These are phyloP conservation scores for Spergularia azorica DNA, from an alignment of 179 eudicot genomes.

Conservation along the genomic window DNA sequence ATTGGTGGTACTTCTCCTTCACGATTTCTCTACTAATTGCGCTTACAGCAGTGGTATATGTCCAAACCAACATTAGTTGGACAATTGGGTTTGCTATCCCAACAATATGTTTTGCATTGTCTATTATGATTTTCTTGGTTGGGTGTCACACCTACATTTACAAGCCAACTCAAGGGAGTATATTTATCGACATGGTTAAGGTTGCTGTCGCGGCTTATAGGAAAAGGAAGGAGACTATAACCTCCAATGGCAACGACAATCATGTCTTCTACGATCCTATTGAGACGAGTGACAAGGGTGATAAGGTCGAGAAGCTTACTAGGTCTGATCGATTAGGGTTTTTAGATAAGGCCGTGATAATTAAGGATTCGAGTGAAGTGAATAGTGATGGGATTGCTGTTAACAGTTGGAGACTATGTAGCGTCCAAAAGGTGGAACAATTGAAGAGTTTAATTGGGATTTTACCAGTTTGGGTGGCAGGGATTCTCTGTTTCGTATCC, in stretches of 20 bases:
- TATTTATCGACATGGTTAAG: conserved; percentile 36
- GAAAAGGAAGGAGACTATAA: conserved; percentile 22
- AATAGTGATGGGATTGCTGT: conserved; percentile 9
- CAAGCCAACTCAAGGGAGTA: conserved; percentile 38
- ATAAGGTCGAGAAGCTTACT: conserved; percentile 11
- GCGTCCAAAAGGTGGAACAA: conserved; percentile 40
- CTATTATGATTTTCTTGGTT: conserved; percentile 25
- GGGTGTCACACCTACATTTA: conserved; percentile 34
- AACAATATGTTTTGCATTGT: conserved; percentile 31
- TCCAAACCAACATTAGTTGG: conserved; percentile 46
- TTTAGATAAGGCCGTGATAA: conserved; percentile 38
- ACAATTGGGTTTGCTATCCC: conserved; percentile 38
- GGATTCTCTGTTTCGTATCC: conserved; percentile 33
- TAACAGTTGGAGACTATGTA: conserved; percentile 38
- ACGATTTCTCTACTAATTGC: conserved; percentile 36
- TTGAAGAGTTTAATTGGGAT: conserved; percentile 37
- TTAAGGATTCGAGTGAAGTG: conserved; percentile 23
- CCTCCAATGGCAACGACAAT: not conserved
- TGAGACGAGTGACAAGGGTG: not conserved
- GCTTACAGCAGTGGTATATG: conserved; percentile 34
- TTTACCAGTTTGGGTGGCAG: conserved; percentile 39
- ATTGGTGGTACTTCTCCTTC: conserved; percentile 48
- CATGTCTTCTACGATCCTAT: conserved; percentile 30
- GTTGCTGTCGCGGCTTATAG: conserved; percentile 33
- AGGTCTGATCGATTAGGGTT: conserved; percentile 30